A percentile compares a stretch with the other conserved stretches of the same genome.
These are phyloP conservation scores for Starmerella cellae DNA, from an alignment of 805 yeast species.

Conservation along the genomic window DNA sequence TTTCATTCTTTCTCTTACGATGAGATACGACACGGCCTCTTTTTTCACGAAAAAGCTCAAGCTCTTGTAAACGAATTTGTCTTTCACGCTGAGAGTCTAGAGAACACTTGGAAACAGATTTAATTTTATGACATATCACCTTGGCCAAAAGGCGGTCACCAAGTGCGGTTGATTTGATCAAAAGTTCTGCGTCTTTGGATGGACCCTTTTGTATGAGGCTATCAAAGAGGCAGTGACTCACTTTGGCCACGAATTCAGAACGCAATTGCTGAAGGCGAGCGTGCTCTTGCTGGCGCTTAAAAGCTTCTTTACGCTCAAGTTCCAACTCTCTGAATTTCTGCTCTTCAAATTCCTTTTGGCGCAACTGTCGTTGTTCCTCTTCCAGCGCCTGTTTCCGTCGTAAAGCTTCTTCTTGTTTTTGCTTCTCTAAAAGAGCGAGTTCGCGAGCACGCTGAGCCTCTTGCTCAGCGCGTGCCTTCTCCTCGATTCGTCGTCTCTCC, in stretches of 20 bases:
- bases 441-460: too few species aligned
- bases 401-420: too few species aligned
- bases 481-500: neutral
- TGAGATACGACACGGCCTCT: neutral
- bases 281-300: neutral
- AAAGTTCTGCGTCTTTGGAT: neutral
- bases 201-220: neutral
- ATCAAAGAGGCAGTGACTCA: neutral
- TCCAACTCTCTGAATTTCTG: neutral
- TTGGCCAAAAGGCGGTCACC: neutral
- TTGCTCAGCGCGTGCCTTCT: neutral
- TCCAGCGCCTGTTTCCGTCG: too few species aligned
- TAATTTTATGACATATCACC: neutral
- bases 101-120: neutral
- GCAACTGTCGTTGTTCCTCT: neutral
- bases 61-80: neutral
- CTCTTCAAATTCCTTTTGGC: neutral
- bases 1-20: neutral
- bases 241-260: constrained; percentile 1
- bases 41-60: neutral
- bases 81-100: neutral
- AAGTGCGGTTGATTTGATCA: neutral
- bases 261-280: neutral
- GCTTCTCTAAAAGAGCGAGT: too few species aligned
- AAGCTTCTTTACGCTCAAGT: neutral